Conservation (phyloP, 805 yeast species). For the Candida andamanensis region DNA sequence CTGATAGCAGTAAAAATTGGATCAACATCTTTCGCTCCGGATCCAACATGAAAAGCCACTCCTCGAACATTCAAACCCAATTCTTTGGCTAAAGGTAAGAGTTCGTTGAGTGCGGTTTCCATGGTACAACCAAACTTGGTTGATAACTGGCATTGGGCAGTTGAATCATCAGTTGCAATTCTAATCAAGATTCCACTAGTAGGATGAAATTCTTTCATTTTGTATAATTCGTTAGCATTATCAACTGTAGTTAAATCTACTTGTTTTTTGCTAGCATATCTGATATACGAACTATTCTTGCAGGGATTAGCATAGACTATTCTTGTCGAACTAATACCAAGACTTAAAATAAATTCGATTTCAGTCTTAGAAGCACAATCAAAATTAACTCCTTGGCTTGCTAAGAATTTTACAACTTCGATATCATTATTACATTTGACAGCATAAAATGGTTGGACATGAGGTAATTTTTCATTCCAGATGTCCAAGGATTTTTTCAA, state of each 20-base stretch:
- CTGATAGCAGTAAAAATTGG: conserved; percentile 65
- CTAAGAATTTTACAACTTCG: conserved; percentile 52
- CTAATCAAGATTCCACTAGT: conserved; percentile 67
- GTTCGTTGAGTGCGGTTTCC: conserved; percentile 41
- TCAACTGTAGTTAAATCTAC: conserved; percentile 84
- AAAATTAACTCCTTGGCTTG: conserved; percentile 64
- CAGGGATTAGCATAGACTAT: conserved; percentile 94
- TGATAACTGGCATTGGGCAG: conserved; percentile 79
- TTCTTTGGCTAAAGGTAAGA: conserved; percentile 58
- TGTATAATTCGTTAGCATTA: conserved; percentile 76
- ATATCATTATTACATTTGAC: conserved; percentile 86
- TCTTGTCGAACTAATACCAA: conserved; percentile 60
- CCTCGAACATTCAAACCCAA: conserved; percentile 68
- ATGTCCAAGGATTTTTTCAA: conserved; percentile 53
- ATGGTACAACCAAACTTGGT: conserved; percentile 85
- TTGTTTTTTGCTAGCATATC: conserved; percentile 54
- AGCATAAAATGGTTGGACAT: conserved; percentile 85
- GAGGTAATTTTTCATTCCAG: conserved; percentile 66
- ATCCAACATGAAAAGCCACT: conserved; percentile 93
- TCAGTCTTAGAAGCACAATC: conserved; percentile 93
- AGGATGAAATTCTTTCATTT: conserved; percentile 66
- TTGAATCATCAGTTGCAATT: conserved; percentile 82
- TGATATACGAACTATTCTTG: conserved; percentile 76
- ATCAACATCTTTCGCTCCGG: conserved; percentile 75
- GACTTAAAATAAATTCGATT: conserved; percentile 56